Conservation (phyloP, 225 moss, liverwort and hornwort genomes). For the Polytrichum commune region DNA sequence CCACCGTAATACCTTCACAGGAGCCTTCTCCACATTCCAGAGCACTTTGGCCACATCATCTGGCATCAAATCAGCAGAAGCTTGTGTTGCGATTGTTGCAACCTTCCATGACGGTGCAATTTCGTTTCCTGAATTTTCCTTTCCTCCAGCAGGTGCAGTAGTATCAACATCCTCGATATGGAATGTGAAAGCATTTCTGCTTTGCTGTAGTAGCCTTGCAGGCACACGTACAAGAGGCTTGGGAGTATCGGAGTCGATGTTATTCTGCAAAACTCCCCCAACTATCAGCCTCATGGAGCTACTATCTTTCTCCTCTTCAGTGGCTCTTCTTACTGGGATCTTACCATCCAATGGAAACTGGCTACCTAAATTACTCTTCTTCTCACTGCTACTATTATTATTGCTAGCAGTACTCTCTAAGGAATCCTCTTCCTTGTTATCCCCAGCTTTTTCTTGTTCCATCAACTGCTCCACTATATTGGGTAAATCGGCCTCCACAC, state of each 20-base stretch:
- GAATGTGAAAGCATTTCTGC: slow-evolving; percentile 76
- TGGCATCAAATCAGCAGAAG: slow-evolving; percentile 93
- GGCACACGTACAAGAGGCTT: slow-evolving; percentile 84
- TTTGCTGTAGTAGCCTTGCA: slow-evolving; percentile 75
- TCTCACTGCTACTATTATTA: slow-evolving; percentile 47
- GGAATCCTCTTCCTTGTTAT: slow-evolving; percentile 45
- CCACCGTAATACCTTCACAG: slow-evolving; percentile 77
- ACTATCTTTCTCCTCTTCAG: slow-evolving; percentile 61
- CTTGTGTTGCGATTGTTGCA: slow-evolving; percentile 89
- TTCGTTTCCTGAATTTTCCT: slow-evolving; percentile 50
- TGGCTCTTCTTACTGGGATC: slow-evolving; percentile 56
- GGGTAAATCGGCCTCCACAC: slow-evolving; percentile 75
- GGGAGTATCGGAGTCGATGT: slow-evolving; percentile 70
- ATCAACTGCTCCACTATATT: slow-evolving; percentile 88
- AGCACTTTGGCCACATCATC: slow-evolving; percentile 99
- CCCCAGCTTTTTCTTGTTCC: slow-evolving; percentile 70
- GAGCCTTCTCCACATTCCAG: slow-evolving; percentile 99
- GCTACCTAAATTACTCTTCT: slow-evolving; percentile 40
- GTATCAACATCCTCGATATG: slow-evolving; percentile 76
- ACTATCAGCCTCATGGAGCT: slow-evolving; percentile 89
- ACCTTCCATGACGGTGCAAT: slow-evolving; percentile 82
- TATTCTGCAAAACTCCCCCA: slow-evolving; percentile 89
- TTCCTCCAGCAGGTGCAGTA: slow-evolving; percentile 34
- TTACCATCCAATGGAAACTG: slow-evolving; percentile 72
- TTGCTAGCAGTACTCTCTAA: slow-evolving; percentile 44